phyloP scores from a whole-genome alignment of 169 alveolate genomes.

The Babesia gibsoni region DNA sequence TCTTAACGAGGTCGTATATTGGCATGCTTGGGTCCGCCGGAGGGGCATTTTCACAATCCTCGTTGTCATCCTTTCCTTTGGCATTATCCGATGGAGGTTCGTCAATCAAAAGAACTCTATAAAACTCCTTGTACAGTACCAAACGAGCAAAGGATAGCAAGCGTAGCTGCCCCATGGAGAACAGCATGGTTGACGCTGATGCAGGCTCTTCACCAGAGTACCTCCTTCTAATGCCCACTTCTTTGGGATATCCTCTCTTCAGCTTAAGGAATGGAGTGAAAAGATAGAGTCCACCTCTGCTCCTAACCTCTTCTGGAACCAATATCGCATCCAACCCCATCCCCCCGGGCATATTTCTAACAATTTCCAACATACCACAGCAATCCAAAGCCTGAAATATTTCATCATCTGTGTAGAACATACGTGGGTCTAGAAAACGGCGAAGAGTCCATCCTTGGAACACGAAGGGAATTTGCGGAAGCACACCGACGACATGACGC shows the following conservation, averaged over 20 bases:
- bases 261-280: not conserved
- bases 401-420: constrained; percentile 37
- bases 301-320: not conserved
- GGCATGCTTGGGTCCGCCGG: constrained; percentile 31
- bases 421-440: constrained; percentile 53
- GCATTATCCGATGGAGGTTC: constrained; percentile 80
- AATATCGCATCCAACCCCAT: constrained; percentile 33
- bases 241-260: too few species aligned
- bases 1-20: constrained; percentile 35
- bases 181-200: too few species aligned
- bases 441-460: constrained; percentile 62
- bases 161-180: constrained; percentile 64
- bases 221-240: too few species aligned
- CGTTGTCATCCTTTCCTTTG: too few species aligned
- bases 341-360: constrained; percentile 1
- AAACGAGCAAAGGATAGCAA: constrained; percentile 73
- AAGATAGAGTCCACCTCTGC: not conserved
- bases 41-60: too few species aligned
- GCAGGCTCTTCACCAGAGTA: too few species aligned
- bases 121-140: constrained; percentile 66
- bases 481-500: constrained; percentile 46
- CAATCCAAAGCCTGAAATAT: constrained; percentile 29
- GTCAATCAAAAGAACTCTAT: constrained; percentile 74
- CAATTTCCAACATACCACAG: constrained; percentile 44
- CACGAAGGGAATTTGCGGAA: constrained; percentile 43